Evolutionary conservation across 257 asterid species (phyloP).

Genomic region (Solanum paucissectum): DNA sequence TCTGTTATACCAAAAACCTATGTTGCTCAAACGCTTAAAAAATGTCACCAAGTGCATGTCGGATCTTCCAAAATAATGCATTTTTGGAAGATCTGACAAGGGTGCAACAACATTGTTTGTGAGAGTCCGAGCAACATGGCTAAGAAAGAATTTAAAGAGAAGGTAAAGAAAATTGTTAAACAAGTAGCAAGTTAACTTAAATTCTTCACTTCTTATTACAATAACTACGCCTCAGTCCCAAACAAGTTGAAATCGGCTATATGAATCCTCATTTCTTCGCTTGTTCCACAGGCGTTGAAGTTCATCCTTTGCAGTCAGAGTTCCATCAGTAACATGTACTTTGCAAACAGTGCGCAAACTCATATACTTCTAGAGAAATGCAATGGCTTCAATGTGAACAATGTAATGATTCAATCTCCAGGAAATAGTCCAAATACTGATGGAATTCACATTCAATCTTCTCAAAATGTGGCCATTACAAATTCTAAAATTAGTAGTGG

Average conservation of each 20-base stretch:
- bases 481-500: conserved; percentile 40
- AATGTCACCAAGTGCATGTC: neutral
- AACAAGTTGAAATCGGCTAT: neutral
- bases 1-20: neutral
- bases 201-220: neutral
- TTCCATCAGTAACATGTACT: conserved; percentile 25
- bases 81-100: neutral
- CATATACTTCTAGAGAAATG: conserved; percentile 35
- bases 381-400: conserved; percentile 25
- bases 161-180: neutral
- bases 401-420: conserved; percentile 44
- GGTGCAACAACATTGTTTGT: neutral
- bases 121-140: neutral
- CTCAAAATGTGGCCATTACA: conserved; percentile 26
- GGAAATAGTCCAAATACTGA: conserved; percentile 65
- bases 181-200: neutral
- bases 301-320: conserved; percentile 42
- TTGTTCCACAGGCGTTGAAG: conserved; percentile 35
- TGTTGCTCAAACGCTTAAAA: neutral
- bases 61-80: neutral
- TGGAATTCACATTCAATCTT: conserved; percentile 67
- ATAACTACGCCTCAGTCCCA: neutral
- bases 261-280: neutral
- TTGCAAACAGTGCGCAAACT: conserved; percentile 53
- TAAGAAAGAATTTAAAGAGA: neutral